These are phyloP conservation scores for Leucogyrophana mollusca DNA, from an alignment of 768 basidiomycete species.

Conservation along the genomic window DNA sequence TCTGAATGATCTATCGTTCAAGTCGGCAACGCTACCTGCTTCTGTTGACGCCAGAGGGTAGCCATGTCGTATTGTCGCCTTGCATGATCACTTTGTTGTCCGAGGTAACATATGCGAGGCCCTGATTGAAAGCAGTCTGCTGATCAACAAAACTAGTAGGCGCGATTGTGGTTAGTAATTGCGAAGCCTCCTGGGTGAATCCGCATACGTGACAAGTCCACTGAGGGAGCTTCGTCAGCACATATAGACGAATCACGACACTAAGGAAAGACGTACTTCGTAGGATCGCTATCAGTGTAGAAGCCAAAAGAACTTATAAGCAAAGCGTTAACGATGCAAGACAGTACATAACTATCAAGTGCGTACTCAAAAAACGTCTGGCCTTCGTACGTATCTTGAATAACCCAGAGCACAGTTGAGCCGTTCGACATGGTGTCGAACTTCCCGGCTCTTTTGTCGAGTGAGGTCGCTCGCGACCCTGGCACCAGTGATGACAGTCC, in stretches of 20 bases:
- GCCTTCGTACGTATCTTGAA: conserved; percentile 66
- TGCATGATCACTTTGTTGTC: conserved; percentile 71
- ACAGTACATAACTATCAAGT: conserved; percentile 11
- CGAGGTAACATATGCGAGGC: conserved; percentile 56
- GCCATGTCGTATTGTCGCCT: conserved; percentile 63
- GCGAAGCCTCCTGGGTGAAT: conserved; percentile 8
- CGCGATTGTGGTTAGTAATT: conserved; percentile 11
- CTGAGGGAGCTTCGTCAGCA: conserved; percentile 35
- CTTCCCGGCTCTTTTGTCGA: not conserved
- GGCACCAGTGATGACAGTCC: not conserved
- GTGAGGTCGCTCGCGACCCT: not conserved
- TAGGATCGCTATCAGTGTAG: conserved; percentile 63
- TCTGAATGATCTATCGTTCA: not conserved
- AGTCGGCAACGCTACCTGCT: conserved; percentile 46
- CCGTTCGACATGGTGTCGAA: conserved; percentile 45
- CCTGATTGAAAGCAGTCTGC: conserved; percentile 48
- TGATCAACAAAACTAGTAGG: conserved; percentile 59
- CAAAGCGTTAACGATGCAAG: conserved; percentile 1
- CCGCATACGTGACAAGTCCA: conserved; percentile 71
- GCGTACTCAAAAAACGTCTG: conserved; percentile 68
- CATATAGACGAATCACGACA: conserved; percentile 7
- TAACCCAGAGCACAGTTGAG: conserved; percentile 61
- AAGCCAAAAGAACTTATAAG: conserved; percentile 53
- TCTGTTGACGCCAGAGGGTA: conserved; percentile 53
- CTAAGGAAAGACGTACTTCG: conserved; percentile 46